Evolutionary conservation across 495 filamentous ascomycete species (phyloP), one percentile per base, ranked within the genome.

Genomic region (Penicillium nucicola): DNA sequence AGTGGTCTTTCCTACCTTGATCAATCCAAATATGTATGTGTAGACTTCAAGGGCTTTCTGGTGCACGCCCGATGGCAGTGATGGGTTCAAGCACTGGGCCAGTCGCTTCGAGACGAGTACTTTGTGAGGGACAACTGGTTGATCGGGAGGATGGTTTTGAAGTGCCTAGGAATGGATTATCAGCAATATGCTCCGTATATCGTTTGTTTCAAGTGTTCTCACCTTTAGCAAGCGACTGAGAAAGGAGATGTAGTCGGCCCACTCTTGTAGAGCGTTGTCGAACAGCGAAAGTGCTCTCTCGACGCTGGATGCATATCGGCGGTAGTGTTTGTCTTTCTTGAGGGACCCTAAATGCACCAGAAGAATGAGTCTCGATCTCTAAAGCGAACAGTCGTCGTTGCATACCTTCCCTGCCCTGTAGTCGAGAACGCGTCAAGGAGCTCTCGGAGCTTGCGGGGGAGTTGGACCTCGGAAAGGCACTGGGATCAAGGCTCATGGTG

Each of bases 221-320:
- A 92, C 92, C 83, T 97, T 98, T 45, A 97, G 73, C 19, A 98
- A 75, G 30, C 93, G 85, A 60, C 86, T 90, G 28, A 99, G 77
- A 65, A 97, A 97, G 9, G 92, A 95, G 63, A 99, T 97, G 63
- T 99, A 99, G 66, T 99, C 93, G 30, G 95, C 92, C 93, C 93
- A 99, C 82, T 97, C 93, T 69, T 97, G 90, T 55, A 96, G 75
- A 41, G 90, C 83, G 17, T 86, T 91, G 70, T 99, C 93, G 70
- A 97, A 99, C 22, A 95, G 72, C 22, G 88, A 84, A 55, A 99
- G 77, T 33, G 91, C 89, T 66, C 91, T 79, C 62, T 97, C 91
- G 48, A 99, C 84, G 42, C 83, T 84, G 33, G 86, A 86, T 19
- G 89, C 89, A 84, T 96, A 99, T 58, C 89, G 83, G 52, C 92